Conservation (phyloP, 2,329 filamentous ascomycete genomes). For the Purpureocillium lavendulum region DNA sequence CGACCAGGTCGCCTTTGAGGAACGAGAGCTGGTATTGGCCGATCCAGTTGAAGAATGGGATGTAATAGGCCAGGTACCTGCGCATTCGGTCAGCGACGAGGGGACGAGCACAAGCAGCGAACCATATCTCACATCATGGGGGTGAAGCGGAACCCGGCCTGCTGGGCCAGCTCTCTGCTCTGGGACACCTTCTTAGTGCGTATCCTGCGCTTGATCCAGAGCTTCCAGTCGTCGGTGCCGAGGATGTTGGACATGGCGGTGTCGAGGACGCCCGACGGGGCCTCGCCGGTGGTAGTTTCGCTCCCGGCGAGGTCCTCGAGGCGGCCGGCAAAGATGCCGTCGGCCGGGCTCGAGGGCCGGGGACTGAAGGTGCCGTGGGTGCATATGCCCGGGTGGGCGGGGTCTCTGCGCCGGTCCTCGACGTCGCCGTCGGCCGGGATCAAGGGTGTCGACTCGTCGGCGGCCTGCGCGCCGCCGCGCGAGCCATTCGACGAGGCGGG, state of each 20-base stretch:
- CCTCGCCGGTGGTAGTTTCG: slow-evolving; percentile 22
- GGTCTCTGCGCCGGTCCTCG: slow-evolving; percentile 13
- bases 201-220: slow-evolving; percentile 41
- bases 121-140: slow-evolving; percentile 56
- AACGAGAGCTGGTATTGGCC: slow-evolving; percentile 76
- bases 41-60: slow-evolving; percentile 88
- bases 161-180: slow-evolving; percentile 62
- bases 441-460: slow-evolving; percentile 44
- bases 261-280: slow-evolving; percentile 28
- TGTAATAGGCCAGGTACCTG: slow-evolving; percentile 87
- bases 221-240: slow-evolving; percentile 36
- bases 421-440: slow-evolving; percentile 18
- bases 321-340: slow-evolving; percentile 11
- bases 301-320: slow-evolving; percentile 20
- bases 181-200: slow-evolving; percentile 62
- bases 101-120: background rate
- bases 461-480: slow-evolving; percentile 9
- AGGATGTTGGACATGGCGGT: slow-evolving; percentile 27
- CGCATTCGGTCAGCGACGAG: background rate
- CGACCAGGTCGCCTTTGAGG: slow-evolving; percentile 76
- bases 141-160: slow-evolving; percentile 65
- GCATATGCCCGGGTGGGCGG: slow-evolving; percentile 42
- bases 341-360: slow-evolving; percentile 42
- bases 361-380: slow-evolving; percentile 74
- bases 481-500: slow-evolving; percentile 7